Percentiles rank a stretch among this genome's conserved stretches.
phyloP scores from a whole-genome alignment of 2,329 filamentous ascomycete genomes.

The Periconia macrospinosa region DNA sequence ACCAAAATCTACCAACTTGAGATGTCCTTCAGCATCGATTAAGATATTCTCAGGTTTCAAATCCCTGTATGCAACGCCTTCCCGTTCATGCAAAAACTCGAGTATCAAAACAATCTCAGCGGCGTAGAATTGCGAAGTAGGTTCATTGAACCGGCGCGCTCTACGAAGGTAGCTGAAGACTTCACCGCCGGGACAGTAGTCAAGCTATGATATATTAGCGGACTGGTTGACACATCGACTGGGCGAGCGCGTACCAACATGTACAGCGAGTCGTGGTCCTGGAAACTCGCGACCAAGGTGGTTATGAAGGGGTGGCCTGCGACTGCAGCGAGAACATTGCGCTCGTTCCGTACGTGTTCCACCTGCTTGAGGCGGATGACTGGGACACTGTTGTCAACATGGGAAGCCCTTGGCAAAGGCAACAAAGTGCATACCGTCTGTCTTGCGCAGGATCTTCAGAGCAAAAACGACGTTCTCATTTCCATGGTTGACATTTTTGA shows the following conservation, averaged over 20 bases:
- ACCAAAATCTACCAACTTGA: slow-evolving; percentile 83
- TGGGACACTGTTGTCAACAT: slow-evolving; percentile 34
- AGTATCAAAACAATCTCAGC: slow-evolving; percentile 82
- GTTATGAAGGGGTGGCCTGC: slow-evolving; percentile 84
- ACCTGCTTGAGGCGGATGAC: slow-evolving; percentile 84
- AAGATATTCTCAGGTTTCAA: slow-evolving; percentile 83
- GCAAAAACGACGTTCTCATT: slow-evolving; percentile 72
- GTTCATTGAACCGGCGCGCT: slow-evolving; percentile 76
- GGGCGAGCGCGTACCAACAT: slow-evolving; percentile 60
- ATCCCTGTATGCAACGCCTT: slow-evolving; percentile 80
- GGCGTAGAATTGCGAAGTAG: slow-evolving; percentile 77
- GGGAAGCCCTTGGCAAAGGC: not conserved
- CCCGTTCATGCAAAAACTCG: slow-evolving; percentile 77
- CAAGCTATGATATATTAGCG: slow-evolving; percentile 54
- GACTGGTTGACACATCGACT: not conserved
- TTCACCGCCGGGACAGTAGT: slow-evolving; percentile 82
- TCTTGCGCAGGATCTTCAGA: slow-evolving; percentile 74
- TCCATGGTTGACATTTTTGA: slow-evolving; percentile 55
- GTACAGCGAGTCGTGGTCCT: slow-evolving; percentile 76
- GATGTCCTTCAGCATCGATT: slow-evolving; percentile 74
- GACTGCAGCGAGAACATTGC: slow-evolving; percentile 74
- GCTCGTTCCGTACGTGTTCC: slow-evolving; percentile 83
- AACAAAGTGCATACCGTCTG: slow-evolving; percentile 46
- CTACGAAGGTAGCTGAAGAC: slow-evolving; percentile 81
- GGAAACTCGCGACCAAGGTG: slow-evolving; percentile 75